Percentiles rank a stretch among this genome's conserved stretches.
Evolutionary conservation across 1,139 yeast genomes (phyloP).

Genomic region (Magnusiomyces fungicola): DNA sequence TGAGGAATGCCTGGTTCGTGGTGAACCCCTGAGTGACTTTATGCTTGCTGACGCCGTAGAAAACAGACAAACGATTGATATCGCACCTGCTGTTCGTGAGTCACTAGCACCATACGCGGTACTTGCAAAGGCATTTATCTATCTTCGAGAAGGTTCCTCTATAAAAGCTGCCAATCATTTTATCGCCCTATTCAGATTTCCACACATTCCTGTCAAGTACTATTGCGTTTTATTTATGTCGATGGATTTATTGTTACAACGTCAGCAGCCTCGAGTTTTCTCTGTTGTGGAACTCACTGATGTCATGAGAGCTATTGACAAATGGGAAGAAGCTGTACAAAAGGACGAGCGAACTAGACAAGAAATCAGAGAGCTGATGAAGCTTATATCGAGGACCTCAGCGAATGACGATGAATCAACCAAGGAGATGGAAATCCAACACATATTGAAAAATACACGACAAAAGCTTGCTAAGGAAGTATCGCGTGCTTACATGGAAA

Average conservation of each 20-base stretch:
- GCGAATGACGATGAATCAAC: background rate
- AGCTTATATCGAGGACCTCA: background rate
- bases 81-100: conserved; percentile 54
- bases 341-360: background rate
- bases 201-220: conserved; percentile 54
- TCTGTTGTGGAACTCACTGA: conserved; percentile 38
- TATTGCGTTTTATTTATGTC: conserved; percentile 35
- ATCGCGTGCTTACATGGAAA: conserved; percentile 22
- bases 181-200: conserved; percentile 53
- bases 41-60: conserved; percentile 26
- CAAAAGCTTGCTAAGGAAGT: conserved; percentile 21
- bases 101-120: conserved; percentile 70
- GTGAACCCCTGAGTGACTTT: conserved; percentile 25
- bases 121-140: conserved; percentile 43
- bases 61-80: conserved; percentile 17
- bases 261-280: conserved; percentile 19
- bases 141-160: conserved; percentile 25
- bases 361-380: background rate
- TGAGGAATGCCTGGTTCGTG: conserved; percentile 52
- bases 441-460: conserved; percentile 17
- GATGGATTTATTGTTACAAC: conserved; percentile 23
- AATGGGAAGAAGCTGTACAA: conserved; percentile 35
- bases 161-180: conserved; percentile 35
- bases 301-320: conserved; percentile 44
- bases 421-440: conserved; percentile 4